A percentile compares a stretch with the other conserved stretches of the same genome.
These are phyloP conservation scores for Trichosporon asahii DNA, from an alignment of 1,284 basidiomycete genomes.

Conservation along the genomic window DNA sequence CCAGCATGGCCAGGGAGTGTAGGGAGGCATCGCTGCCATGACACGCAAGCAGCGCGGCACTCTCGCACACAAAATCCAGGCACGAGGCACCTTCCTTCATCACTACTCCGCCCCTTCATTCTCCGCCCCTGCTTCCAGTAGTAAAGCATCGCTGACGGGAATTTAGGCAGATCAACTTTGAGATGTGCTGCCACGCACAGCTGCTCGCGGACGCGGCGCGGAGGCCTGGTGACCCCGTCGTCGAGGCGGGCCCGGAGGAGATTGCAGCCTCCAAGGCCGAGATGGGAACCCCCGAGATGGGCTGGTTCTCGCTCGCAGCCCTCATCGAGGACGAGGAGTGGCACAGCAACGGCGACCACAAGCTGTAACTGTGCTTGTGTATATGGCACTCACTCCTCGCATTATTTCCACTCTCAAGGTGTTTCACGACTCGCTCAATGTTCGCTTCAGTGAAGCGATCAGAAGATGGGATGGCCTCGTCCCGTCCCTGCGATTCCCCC, in stretches of 20 bases:
- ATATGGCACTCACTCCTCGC: too few relatives aligned
- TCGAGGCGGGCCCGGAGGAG: conserved; percentile 36
- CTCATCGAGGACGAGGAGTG: conserved; percentile 45
- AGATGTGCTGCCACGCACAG: conserved; percentile 45
- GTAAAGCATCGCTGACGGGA: conserved; percentile 11
- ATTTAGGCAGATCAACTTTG: conserved; percentile 43
- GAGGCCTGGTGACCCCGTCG: conserved; percentile 28
- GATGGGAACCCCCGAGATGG: conserved; percentile 45
- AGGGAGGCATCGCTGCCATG: too few relatives aligned
- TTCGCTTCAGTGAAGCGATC: too few relatives aligned
- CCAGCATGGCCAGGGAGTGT: too few relatives aligned
- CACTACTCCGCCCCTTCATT: too few relatives aligned
- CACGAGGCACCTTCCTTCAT: neutral
- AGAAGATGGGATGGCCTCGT: too few relatives aligned
- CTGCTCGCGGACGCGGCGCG: conserved; percentile 42
- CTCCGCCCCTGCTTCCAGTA: neutral
- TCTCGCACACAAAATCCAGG: neutral
- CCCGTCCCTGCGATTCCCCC: neutral
- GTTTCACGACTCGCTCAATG: too few relatives aligned
- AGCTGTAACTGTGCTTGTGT: conserved; percentile 23
- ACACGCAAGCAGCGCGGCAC: too few relatives aligned
- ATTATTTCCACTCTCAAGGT: too few relatives aligned
- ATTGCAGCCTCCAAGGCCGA: conserved; percentile 38
- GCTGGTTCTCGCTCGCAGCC: conserved; percentile 42
- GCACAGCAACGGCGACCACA: conserved; percentile 38